Evolutionary conservation across 2,329 filamentous ascomycete species (phyloP).

Genomic region (Fusarium sulawesiense): DNA sequence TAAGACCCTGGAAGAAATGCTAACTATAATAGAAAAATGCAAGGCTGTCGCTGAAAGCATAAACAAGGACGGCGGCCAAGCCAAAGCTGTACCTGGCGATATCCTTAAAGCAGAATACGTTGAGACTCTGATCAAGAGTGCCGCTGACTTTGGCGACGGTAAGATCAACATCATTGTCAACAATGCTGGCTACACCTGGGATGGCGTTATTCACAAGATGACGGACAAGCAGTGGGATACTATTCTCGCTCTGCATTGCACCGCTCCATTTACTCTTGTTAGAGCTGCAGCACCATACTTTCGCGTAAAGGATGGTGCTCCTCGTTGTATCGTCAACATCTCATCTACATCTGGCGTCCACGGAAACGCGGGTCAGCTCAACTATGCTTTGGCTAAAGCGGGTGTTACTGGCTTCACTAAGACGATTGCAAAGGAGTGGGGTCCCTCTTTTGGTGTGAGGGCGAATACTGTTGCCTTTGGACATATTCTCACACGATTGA

Average conservation of each 20-base stretch:
- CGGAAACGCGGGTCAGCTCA: conserved; percentile 91
- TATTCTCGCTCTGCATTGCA: conserved; percentile 85
- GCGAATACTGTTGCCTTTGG: conserved; percentile 89
- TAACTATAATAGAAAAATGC: conserved; percentile 68
- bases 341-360: conserved; percentile 83
- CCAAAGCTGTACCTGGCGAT: conserved; percentile 80
- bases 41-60: conserved; percentile 75
- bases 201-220: conserved; percentile 93
- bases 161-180: conserved; percentile 94
- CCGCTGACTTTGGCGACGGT: conserved; percentile 83
- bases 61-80: conserved; percentile 72
- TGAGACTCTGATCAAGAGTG: conserved; percentile 75
- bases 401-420: conserved; percentile 86
- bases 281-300: conserved; percentile 87
- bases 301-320: conserved; percentile 84
- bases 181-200: conserved; percentile 93
- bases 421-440: conserved; percentile 94
- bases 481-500: conserved; percentile 81
- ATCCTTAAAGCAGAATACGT: conserved; percentile 79
- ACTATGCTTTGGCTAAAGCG: conserved; percentile 88
- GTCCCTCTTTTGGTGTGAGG: conserved; percentile 82
- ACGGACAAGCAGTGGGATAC: conserved; percentile 92
- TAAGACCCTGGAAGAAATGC: background rate
- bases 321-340: conserved; percentile 85
- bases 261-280: conserved; percentile 86